Evolutionary conservation across 1,139 yeast species (phyloP), one percentile per base, ranked within the genome.

Genomic region (Candida glucosophila): DNA sequence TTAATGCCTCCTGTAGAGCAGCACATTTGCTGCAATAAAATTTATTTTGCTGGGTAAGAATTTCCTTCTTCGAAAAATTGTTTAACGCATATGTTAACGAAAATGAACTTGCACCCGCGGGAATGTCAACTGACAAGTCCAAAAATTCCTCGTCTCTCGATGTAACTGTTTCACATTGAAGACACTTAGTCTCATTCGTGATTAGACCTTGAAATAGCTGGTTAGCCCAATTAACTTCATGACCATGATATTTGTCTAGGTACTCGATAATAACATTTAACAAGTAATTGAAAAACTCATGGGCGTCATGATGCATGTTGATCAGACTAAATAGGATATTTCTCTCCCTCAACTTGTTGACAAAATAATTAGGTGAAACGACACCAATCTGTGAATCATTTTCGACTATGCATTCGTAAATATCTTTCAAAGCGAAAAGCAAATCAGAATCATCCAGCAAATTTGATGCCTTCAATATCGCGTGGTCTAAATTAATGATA

Each of bases 291-390:
- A 86, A 68, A 50, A 90, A 90, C 50, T 90, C 98, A 52, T 90
- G 98, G 3, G 98, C 96, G 59, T 90, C 98, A 47, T 90, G 98
- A 50, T 90, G 98, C 95, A 88, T 86, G 34, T 64, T 64, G 27
- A 81, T 77, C 33, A 86, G 81, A 35, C 95, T 65, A 49, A 90
- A 90, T 39, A 90, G 58, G 40, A 76, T 81, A 48, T 90, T 90
- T 41, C 83, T 86, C 30, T 72, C 73, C 49, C 86, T 86, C 28
- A 88, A 60, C 27, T 78, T 77, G 25, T 75, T 77, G 25, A 90
- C 73, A 26, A 90, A 70, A 41, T 72, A 68, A 17, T 63, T 58
- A 0, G 97, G 96, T 1, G 95, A 81, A 1, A 85, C 88, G 6
- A 90, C 85, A 3, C 97, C 97, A 3, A 73, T 75, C 14, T 70